Base-by-base conservation (phyloP, 768 basidiomycete genomes). In the Mycena maculata region DNA sequence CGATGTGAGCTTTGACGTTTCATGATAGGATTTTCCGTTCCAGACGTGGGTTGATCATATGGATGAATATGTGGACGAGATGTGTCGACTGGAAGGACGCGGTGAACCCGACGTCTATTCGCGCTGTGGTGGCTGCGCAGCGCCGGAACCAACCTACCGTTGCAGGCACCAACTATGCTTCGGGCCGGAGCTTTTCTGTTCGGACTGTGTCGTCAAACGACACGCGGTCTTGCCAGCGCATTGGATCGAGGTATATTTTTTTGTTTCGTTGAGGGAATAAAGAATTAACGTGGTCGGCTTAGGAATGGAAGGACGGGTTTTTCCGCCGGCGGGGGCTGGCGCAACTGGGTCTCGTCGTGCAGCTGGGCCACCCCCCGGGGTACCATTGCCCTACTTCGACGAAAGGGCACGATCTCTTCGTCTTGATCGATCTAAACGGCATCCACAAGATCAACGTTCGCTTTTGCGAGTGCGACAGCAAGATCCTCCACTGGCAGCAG, bases 391-490 rank as follows among this genome's bases (percentile, higher is more conserved):
- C 7, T 22, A 20, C 4, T 23, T 11, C 33, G 12, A 8, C 12
- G 11, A 4, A n/a, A 11, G 57, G 44, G 6, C 6, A 36, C n/a
- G n/a, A n/a, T n/a, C n/a, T n/a, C 3, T 67, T 67, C 38, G 13
- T n/a, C 4, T 1, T 67, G 0, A 61, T 67, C 25, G 60, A 67
- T 23, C 16, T 49, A 5, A 56, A 8, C 4, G 54, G 65, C 2
- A 52, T 67, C 22, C 65, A 57, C 18, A n/a, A n/a, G n/a, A n/a
- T n/a, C n/a, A n/a, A n/a, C n/a, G n/a, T 27, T 20, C 1, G 54
- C 2, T 67, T 60, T 23, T 67, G 65, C 38, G 47, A 27, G 23
- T 64, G 62, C 36, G 48, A 59, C 23, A 7, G 49, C 11, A 47
- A 25, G 0, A 36, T 63, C 3, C 16, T n/a, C 4, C 54, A 58